These are phyloP conservation scores for Neonectria punicea DNA, from an alignment of 2,329 filamentous ascomycete species.

Conservation along the genomic window DNA sequence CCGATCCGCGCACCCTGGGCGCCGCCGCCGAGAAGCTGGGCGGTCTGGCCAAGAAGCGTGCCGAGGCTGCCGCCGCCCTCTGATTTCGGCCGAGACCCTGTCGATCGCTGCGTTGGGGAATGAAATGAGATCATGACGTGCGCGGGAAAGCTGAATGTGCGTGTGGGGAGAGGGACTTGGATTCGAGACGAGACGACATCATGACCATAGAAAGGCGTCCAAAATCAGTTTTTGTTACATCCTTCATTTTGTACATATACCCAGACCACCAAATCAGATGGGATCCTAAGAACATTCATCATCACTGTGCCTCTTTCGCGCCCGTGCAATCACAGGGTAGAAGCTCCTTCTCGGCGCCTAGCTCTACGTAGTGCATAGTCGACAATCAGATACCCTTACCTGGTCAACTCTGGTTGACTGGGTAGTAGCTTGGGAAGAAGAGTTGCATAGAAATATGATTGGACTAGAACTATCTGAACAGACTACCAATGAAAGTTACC, in stretches of 20 bases:
- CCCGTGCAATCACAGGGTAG: not conserved
- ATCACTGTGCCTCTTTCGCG: not conserved
- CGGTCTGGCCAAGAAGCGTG: slow-evolving; percentile 48
- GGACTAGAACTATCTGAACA: not conserved
- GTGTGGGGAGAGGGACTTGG: not conserved
- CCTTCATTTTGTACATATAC: not conserved
- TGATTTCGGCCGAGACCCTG: not conserved
- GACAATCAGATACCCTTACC: not conserved
- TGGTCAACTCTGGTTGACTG: not conserved
- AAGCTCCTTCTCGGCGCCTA: not conserved
- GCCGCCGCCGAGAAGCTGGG: slow-evolving; percentile 52
- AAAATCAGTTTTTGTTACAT: not conserved
- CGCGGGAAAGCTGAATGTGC: not conserved
- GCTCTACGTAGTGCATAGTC: not conserved
- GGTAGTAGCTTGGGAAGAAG: not conserved
- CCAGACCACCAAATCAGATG: not conserved
- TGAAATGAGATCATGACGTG: not conserved
- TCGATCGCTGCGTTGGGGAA: not conserved
- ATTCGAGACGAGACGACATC: not conserved
- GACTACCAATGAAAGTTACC: not conserved
- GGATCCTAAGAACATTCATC: not conserved
- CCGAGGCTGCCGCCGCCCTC: slow-evolving; percentile 27
- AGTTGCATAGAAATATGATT: not conserved
- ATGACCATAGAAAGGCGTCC: slow-evolving; percentile 1
- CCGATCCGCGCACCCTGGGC: slow-evolving; percentile 44